Evolutionary conservation across 2,329 filamentous ascomycete genomes (phyloP).

Genomic region (Sphaerulina vaccinii): DNA sequence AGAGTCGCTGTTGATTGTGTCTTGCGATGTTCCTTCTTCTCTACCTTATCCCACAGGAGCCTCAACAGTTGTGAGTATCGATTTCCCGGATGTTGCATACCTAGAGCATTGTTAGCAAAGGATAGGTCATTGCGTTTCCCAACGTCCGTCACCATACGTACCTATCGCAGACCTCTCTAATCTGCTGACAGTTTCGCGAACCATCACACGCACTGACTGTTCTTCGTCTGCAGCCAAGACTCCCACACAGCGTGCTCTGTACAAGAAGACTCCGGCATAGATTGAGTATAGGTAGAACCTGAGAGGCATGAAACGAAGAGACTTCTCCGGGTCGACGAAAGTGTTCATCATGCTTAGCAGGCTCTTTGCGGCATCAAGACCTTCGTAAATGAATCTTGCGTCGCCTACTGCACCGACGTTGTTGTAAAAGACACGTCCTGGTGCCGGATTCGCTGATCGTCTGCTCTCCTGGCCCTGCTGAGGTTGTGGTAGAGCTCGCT

Average conservation of each 20-base stretch:
- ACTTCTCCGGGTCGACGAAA: conserved; percentile 49
- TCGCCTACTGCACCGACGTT: conserved; percentile 51
- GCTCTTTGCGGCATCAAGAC: conserved; percentile 50
- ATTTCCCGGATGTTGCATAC: conserved; percentile 47
- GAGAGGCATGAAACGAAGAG: conserved; percentile 49
- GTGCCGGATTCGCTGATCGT: conserved; percentile 22
- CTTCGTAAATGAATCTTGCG: conserved; percentile 52
- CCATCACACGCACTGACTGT: conserved; percentile 46
- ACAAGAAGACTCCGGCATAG: conserved; percentile 51
- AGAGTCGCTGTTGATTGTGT: conserved; percentile 31
- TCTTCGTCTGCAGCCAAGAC: conserved; percentile 51
- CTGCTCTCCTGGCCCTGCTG: conserved; percentile 26
- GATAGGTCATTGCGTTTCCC: background rate
- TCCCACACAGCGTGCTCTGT: conserved; percentile 49
- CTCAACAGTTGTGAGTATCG: conserved; percentile 49
- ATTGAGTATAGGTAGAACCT: conserved; percentile 52
- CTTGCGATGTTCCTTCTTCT: conserved; percentile 34
- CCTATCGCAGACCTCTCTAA: conserved; percentile 47
- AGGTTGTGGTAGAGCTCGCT: conserved; percentile 43
- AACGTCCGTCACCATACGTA: background rate
- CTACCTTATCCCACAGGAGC: conserved; percentile 50
- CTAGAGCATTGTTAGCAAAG: background rate
- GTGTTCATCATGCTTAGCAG: conserved; percentile 52
- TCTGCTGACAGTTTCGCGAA: conserved; percentile 47
- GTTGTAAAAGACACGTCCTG: conserved; percentile 45